These are phyloP conservation scores for Lactarius indigo DNA, from an alignment of 768 basidiomycete species.

Conservation along the genomic window DNA sequence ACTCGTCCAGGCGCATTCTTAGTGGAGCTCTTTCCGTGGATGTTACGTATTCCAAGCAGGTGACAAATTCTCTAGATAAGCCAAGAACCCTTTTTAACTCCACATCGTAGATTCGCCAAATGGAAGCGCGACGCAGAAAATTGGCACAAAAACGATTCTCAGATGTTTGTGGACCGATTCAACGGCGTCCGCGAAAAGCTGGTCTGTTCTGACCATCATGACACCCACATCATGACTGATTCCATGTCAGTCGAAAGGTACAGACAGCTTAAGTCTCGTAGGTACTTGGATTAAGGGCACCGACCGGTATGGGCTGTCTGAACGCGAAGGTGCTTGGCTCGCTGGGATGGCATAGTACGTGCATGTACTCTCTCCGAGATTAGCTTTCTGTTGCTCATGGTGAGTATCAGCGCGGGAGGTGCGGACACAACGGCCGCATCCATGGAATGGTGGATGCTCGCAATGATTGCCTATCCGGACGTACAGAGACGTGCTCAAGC, in stretches of 20 bases:
- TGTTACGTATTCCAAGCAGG: conserved; percentile 24
- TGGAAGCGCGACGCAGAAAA: conserved; percentile 27
- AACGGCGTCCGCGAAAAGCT: conserved; percentile 14
- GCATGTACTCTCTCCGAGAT: neutral
- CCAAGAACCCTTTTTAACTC: neutral
- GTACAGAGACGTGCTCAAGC: conserved; percentile 4
- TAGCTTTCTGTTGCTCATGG: neutral
- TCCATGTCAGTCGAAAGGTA: conserved; percentile 9
- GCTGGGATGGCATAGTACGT: conserved; percentile 15
- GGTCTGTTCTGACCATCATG: neutral
- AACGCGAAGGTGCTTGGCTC: conserved; percentile 12
- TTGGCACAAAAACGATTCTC: conserved; percentile 23
- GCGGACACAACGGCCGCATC: neutral
- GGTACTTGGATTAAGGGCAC: conserved; percentile 15
- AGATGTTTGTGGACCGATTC: conserved; percentile 21
- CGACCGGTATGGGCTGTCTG: conserved; percentile 13
- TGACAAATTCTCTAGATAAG: neutral
- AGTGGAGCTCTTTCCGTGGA: conserved; percentile 25
- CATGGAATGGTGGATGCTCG: conserved; percentile 11
- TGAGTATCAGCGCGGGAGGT: neutral
- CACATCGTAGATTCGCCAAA: conserved; percentile 17
- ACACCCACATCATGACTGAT: neutral
- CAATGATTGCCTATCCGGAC: conserved; percentile 13
- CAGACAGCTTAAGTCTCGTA: conserved; percentile 14
- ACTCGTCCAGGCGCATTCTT: conserved; percentile 23